Evolutionary conservation across 306 rosid genomes (phyloP), one percentile per base, ranked within the genome.

Genomic region (Cicer judaicum): DNA sequence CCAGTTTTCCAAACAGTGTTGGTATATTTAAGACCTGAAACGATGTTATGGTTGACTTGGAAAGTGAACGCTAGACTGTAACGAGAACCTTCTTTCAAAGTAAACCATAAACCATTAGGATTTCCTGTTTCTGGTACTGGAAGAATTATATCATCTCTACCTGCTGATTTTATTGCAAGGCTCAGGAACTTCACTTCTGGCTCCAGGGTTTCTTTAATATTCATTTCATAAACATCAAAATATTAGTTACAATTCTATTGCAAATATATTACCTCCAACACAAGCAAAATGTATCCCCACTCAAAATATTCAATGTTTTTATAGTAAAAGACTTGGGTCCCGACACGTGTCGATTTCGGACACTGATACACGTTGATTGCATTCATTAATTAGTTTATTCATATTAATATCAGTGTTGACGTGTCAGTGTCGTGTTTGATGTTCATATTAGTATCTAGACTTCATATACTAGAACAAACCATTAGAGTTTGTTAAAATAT

Each of bases 81-180:
- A 62, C 73, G 89, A 91, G 92, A 87, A 41, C 97, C 98, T 86
- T 91, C 98, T 78, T 93, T 93, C 88, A 93, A 81, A 79, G 98
- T 91, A 77, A 93, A 93, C 97, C 98, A 93, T 53, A 75, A 80
- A 12, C 98, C 91, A 2, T 66, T 70, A 18, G 93, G 98, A 48
- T 89, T 91, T 78, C 97, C 92, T 43, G 55, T 43, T 73, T 85
- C 91, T 6, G 97, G 96, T 63, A 91, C 82, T 10, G 92, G 83
- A 52, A 93, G 94, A 75, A 89, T 70, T 24, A 91, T 89, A 62
- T 93, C 96, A 40, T 81, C 9, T 87, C 96, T 89, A 19, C 84
- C 91, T 12, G 72, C 78, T 9, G 90, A 55, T 76, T 85, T 88
- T 42, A 93, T 91, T 16, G 91, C 92, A 41, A 93, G 92, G 89